Percentiles rank a stretch among this genome's conserved stretches.
phyloP scores from a whole-genome alignment of 148 eudicot species.

The Rhododendron ferrugineum region DNA sequence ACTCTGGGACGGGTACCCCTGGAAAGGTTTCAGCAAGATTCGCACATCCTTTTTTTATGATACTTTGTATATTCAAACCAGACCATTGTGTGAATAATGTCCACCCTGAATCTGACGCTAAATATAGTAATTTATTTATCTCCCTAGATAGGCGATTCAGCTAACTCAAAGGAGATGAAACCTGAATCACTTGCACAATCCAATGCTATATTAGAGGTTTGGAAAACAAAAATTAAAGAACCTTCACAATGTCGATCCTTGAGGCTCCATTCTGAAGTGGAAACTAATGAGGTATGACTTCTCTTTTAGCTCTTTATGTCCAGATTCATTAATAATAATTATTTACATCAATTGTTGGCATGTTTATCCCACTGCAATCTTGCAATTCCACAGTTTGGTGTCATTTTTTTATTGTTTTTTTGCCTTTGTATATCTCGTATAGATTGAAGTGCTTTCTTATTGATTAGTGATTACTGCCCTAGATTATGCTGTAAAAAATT shows the following conservation, averaged over 20 bases:
- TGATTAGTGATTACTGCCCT: neutral
- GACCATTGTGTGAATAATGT: neutral
- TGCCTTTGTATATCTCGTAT: neutral
- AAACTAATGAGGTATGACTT: conserved; percentile 25
- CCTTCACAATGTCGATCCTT: conserved; percentile 32
- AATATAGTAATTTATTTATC: neutral
- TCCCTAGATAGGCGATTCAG: conserved; percentile 29
- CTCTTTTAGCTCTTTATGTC: neutral
- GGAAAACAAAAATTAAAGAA: conserved; percentile 29
- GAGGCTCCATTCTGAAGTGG: conserved; percentile 32
- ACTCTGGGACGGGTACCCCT: conserved; percentile 12
- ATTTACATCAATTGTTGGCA: neutral
- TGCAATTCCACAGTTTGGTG: neutral
- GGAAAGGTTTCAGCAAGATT: conserved; percentile 14
- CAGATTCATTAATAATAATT: neutral
- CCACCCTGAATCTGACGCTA: neutral
- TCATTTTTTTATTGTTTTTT: neutral
- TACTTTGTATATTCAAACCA: neutral
- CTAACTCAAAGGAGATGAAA: conserved; percentile 22
- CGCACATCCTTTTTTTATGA: neutral
- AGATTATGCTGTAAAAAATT: neutral
- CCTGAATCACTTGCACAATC: conserved; percentile 26
- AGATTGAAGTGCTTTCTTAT: neutral
- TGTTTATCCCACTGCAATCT: neutral
- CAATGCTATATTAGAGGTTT: conserved; percentile 27